Percentiles rank a stretch among this genome's conserved stretches.
Conservation (phyloP, 2,329 filamentous ascomycete species). For the Mollisia scopiformis region DNA sequence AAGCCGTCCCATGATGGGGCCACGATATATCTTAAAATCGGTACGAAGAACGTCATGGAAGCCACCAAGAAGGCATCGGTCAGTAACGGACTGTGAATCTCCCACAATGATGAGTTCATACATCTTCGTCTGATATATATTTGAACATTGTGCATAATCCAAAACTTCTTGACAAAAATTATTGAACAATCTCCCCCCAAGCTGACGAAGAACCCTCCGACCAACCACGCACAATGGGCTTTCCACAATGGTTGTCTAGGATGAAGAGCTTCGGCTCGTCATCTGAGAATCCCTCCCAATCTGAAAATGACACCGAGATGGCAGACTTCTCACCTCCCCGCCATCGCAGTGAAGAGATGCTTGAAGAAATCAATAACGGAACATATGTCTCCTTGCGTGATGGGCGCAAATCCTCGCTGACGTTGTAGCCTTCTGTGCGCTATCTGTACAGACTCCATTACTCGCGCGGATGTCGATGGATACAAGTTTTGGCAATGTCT, state of each 20-base stretch:
- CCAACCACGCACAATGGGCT: neutral
- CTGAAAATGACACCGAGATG: neutral
- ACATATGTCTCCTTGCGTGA: conserved; percentile 1
- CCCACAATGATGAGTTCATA: too few relatives aligned
- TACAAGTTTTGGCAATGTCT: conserved; percentile 22
- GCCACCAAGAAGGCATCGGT: neutral
- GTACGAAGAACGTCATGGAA: neutral
- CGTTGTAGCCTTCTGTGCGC: conserved; percentile 9
- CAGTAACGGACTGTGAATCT: too few relatives aligned
- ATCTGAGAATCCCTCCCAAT: neutral
- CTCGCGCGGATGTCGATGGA: neutral
- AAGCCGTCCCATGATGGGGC: neutral
- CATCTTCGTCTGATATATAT: too few relatives aligned
- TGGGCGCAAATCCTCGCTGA: neutral
- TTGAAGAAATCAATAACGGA: conserved; percentile 17
- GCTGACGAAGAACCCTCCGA: neutral
- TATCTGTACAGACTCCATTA: conserved; percentile 13
- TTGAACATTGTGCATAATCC: neutral
- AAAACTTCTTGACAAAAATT: neutral
- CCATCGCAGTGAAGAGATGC: conserved; percentile 2
- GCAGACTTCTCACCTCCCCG: neutral
- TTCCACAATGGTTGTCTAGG: neutral
- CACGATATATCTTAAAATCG: neutral
- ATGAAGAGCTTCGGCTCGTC: neutral
- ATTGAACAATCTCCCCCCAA: neutral